A percentile compares a stretch with the other conserved stretches of the same genome.
Evolutionary conservation across 176 grass and related monocot species (phyloP).

Genomic region (Aegilops longissima): DNA sequence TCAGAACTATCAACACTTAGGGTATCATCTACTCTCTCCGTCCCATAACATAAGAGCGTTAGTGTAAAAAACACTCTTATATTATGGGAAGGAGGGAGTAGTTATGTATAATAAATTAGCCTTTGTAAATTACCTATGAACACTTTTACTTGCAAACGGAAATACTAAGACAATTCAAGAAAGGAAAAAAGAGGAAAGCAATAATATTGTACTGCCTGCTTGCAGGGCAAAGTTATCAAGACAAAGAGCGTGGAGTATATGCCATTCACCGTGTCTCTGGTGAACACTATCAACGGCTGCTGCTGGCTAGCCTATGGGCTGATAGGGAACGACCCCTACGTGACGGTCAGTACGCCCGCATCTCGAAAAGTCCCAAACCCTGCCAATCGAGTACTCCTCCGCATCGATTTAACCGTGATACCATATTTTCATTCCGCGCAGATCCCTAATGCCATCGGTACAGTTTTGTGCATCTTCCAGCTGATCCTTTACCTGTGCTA

Average conservation of each 20-base stretch:
- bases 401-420: neutral
- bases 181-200: too few relatives aligned
- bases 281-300: slow-evolving; percentile 55
- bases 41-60: too few relatives aligned
- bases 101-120: too few relatives aligned
- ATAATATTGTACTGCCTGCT: neutral
- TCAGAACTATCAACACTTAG: too few relatives aligned
- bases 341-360: slow-evolving; percentile 32
- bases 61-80: too few relatives aligned
- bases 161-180: too few relatives aligned
- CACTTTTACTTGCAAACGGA: too few relatives aligned
- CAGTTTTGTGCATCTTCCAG: slow-evolving; percentile 44
- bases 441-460: slow-evolving; percentile 68
- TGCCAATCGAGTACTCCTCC: neutral
- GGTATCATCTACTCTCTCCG: too few relatives aligned
- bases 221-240: slow-evolving; percentile 51
- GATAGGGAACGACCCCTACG: slow-evolving; percentile 58
- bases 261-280: slow-evolving; percentile 52
- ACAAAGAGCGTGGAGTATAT: slow-evolving; percentile 80
- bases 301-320: slow-evolving; percentile 73
- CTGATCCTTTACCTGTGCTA: slow-evolving; percentile 70
- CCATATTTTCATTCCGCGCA: neutral
- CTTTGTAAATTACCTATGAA: too few relatives aligned
- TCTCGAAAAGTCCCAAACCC: neutral
- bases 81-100: too few relatives aligned